Percentiles rank a stretch among this genome's conserved stretches.
Conservation (phyloP, 805 yeast species). For the Metschnikowia lachancei region DNA sequence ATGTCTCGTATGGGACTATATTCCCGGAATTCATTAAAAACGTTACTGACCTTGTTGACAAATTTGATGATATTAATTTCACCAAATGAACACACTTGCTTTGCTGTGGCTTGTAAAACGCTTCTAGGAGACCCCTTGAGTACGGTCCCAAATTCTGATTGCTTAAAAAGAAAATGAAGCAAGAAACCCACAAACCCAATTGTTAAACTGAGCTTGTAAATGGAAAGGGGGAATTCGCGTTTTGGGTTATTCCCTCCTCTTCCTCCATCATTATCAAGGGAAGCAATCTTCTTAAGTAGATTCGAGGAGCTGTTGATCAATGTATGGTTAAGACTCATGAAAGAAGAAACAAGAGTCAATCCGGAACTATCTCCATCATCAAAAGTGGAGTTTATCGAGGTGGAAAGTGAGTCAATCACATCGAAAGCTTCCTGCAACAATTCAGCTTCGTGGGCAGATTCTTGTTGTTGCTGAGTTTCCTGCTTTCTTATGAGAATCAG, state of each 20-base stretch:
- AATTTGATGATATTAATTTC: background rate
- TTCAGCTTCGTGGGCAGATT: conserved; percentile 27
- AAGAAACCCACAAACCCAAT: conserved; percentile 41
- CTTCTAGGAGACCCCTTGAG: conserved; percentile 1
- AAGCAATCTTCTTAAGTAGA: conserved; percentile 28
- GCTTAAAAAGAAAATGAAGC: conserved; percentile 34
- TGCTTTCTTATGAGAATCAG: conserved; percentile 21
- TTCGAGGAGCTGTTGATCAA: conserved; percentile 29
- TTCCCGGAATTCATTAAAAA: conserved; percentile 16
- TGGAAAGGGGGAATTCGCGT: conserved; percentile 8
- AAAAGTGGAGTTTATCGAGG: conserved; percentile 17
- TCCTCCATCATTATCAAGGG: conserved; percentile 19
- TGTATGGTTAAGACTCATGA: conserved; percentile 27
- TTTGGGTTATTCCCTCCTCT: conserved; percentile 1
- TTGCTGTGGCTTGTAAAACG: background rate
- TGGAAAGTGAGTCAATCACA: conserved; percentile 26
- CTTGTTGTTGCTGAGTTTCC: conserved; percentile 32
- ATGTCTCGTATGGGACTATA: conserved; percentile 22
- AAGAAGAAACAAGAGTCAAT: conserved; percentile 35
- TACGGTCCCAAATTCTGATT: conserved; percentile 7
- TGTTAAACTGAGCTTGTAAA: conserved; percentile 36
- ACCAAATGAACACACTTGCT: background rate
- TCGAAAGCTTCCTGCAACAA: conserved; percentile 24
- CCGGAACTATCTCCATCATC: conserved; percentile 19
- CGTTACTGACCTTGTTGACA: conserved; percentile 12